Evolutionary conservation across 1,284 basidiomycete species (phyloP).

Genomic region (Paramarasmius palmivorus): DNA sequence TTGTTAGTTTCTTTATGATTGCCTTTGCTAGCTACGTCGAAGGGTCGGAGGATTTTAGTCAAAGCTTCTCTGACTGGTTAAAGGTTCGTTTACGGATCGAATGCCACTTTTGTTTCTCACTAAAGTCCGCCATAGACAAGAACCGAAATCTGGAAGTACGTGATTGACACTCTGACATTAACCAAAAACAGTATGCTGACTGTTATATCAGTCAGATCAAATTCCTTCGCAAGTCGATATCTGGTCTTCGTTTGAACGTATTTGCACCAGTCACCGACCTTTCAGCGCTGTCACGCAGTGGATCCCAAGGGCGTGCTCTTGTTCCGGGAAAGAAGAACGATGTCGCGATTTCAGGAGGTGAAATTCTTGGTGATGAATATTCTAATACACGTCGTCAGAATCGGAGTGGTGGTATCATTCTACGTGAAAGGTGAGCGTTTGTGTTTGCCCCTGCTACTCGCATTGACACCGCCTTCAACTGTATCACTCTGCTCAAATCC

Average conservation of each 20-base stretch:
- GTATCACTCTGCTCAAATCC: slow-evolving; percentile 86
- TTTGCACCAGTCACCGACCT: slow-evolving; percentile 91
- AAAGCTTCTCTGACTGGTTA: slow-evolving; percentile 87
- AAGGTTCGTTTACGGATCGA: slow-evolving; percentile 48
- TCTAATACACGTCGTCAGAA: slow-evolving; percentile 92
- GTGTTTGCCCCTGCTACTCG: slow-evolving; percentile 1
- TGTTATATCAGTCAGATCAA: slow-evolving; percentile 68
- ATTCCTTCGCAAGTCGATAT: slow-evolving; percentile 73
- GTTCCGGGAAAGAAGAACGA: slow-evolving; percentile 72
- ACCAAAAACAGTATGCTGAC: too few species aligned
- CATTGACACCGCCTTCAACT: slow-evolving; percentile 1
- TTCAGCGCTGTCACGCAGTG: slow-evolving; percentile 71
- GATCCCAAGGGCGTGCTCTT: slow-evolving; percentile 52
- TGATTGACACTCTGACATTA: too few species aligned
- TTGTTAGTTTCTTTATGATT: slow-evolving; percentile 85
- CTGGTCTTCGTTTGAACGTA: slow-evolving; percentile 78
- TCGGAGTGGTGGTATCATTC: slow-evolving; percentile 90
- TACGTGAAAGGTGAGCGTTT: slow-evolving; percentile 73
- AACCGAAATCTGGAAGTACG: slow-evolving; percentile 94
- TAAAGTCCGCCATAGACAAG: slow-evolving; percentile 71
- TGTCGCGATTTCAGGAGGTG: slow-evolving; percentile 78
- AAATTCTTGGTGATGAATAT: slow-evolving; percentile 91
- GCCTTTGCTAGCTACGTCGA: slow-evolving; percentile 94
- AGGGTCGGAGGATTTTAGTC: slow-evolving; percentile 62
- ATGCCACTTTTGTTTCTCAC: slow-evolving; percentile 9